phyloP scores from a whole-genome alignment of 495 filamentous ascomycete genomes.

The Rhypophila decipiens region DNA sequence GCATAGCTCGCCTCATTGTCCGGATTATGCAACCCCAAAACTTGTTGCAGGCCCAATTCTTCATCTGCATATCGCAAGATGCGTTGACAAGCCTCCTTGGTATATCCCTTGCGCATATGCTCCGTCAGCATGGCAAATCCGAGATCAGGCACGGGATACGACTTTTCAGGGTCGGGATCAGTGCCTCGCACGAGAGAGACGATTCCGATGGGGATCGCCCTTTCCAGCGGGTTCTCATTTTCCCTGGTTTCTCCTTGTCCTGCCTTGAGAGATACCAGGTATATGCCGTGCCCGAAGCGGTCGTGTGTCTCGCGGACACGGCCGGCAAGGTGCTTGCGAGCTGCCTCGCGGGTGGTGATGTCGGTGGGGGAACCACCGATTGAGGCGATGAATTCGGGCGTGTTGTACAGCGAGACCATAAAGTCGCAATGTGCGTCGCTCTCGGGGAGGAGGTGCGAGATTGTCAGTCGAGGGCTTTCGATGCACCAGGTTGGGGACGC shows the following conservation, averaged over 20 bases:
- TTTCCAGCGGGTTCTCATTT: no score
- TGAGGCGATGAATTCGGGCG: constrained; percentile 23
- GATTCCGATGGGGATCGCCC: constrained; percentile 17
- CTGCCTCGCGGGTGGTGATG: constrained; percentile 21
- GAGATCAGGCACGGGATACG: constrained; percentile 27
- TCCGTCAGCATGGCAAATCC: constrained; percentile 28
- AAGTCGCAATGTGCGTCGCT: constrained; percentile 29
- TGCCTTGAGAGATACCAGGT: constrained; percentile 20
- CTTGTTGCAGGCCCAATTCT: constrained; percentile 16
- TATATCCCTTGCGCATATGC: constrained; percentile 32
- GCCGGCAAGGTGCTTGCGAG: constrained; percentile 14
- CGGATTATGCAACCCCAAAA: constrained; percentile 18
- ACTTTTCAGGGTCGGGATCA: constrained; percentile 11
- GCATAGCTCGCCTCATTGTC: constrained; percentile 19
- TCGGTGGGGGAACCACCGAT: constrained; percentile 13
- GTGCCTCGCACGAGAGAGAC: constrained; percentile 27
- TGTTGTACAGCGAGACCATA: constrained; percentile 29
- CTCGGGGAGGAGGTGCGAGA: constrained; percentile 24
- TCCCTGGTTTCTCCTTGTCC: no score
- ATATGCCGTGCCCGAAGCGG: constrained; percentile 24
- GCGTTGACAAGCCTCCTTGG: constrained; percentile 28
- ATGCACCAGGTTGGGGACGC: constrained; percentile 21
- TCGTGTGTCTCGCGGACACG: constrained; percentile 20
- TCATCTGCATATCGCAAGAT: constrained; percentile 23
- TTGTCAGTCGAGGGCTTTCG: constrained; percentile 26